Evolutionary conservation across 1,284 basidiomycete species (phyloP).

Genomic region (Apiotrichum sp.): DNA sequence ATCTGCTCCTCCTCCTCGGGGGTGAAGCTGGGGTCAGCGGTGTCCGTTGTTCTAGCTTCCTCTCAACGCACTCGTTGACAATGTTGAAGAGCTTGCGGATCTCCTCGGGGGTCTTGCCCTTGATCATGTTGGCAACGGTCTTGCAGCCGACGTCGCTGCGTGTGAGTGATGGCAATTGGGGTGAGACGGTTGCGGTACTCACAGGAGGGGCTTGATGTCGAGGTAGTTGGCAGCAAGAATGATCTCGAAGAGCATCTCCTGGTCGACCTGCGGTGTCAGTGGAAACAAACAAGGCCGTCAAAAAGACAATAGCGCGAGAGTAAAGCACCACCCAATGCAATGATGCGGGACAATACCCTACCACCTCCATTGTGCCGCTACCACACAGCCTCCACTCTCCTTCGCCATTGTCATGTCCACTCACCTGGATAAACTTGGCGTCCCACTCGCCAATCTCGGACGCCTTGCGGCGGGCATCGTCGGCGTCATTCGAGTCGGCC

Average conservation of each 20-base stretch:
- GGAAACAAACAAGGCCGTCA: background rate
- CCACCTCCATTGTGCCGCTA: too few species aligned
- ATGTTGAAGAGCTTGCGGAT: conserved; percentile 89
- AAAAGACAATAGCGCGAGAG: too few species aligned
- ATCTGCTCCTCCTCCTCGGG: conserved; percentile 99
- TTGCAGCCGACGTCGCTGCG: conserved; percentile 95
- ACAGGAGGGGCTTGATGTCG: conserved; percentile 98
- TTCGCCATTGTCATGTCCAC: conserved; percentile 1
- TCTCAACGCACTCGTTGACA: conserved; percentile 63
- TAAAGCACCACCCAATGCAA: background rate
- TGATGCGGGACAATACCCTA: too few species aligned
- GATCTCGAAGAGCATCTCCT: conserved; percentile 86
- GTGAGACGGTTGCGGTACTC: conserved; percentile 37
- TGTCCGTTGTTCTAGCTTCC: background rate
- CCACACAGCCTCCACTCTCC: too few species aligned
- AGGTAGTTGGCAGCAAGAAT: conserved; percentile 99
- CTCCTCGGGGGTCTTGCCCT: conserved; percentile 85
- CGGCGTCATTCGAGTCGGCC: conserved; percentile 65
- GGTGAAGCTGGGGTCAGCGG: conserved; percentile 59
- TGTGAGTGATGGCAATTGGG: background rate
- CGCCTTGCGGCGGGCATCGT: conserved; percentile 94
- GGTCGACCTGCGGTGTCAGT: conserved; percentile 60
- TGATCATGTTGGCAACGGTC: conserved; percentile 98
- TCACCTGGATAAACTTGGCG: conserved; percentile 84
- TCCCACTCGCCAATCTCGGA: conserved; percentile 99